Evolutionary conservation across 257 asterid species (phyloP).

Genomic region (Ballota nigra): DNA sequence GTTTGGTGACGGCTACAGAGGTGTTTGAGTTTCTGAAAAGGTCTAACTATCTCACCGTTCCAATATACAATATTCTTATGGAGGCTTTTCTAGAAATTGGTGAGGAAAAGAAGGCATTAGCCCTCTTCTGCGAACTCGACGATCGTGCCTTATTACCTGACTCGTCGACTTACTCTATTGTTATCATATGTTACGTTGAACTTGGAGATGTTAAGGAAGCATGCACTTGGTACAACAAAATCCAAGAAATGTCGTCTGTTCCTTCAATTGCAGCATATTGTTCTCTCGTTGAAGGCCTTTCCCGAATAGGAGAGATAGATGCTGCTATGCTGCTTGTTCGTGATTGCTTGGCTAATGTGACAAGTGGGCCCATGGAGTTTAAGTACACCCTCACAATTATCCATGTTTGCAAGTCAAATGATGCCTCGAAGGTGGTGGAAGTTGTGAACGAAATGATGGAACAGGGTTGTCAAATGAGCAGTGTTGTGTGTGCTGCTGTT

Average conservation of each 20-base stretch:
- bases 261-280: slow-evolving; percentile 67
- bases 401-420: slow-evolving; percentile 70
- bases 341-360: slow-evolving; percentile 69
- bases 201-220: slow-evolving; percentile 66
- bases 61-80: slow-evolving; percentile 66
- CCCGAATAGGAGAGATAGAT: slow-evolving; percentile 63
- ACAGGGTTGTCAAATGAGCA: slow-evolving; percentile 47
- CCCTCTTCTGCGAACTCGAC: slow-evolving; percentile 57
- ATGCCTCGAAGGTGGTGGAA: slow-evolving; percentile 56
- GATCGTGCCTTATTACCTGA: slow-evolving; percentile 50
- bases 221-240: slow-evolving; percentile 60
- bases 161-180: slow-evolving; percentile 52
- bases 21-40: slow-evolving; percentile 59
- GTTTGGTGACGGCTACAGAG: slow-evolving; percentile 49
- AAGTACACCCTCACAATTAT: slow-evolving; percentile 69
- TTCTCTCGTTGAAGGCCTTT: slow-evolving; percentile 69
- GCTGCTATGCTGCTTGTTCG: slow-evolving; percentile 74
- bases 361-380: slow-evolving; percentile 72
- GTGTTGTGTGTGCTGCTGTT: slow-evolving; percentile 48
- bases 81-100: slow-evolving; percentile 62
- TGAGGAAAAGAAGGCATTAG: slow-evolving; percentile 58
- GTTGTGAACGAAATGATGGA: slow-evolving; percentile 73
- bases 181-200: slow-evolving; percentile 56
- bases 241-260: slow-evolving; percentile 49
- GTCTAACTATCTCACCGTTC: slow-evolving; percentile 37